Evolutionary conservation across 139 green algal genomes (phyloP).

Genomic region (Gonium pectorale): DNA sequence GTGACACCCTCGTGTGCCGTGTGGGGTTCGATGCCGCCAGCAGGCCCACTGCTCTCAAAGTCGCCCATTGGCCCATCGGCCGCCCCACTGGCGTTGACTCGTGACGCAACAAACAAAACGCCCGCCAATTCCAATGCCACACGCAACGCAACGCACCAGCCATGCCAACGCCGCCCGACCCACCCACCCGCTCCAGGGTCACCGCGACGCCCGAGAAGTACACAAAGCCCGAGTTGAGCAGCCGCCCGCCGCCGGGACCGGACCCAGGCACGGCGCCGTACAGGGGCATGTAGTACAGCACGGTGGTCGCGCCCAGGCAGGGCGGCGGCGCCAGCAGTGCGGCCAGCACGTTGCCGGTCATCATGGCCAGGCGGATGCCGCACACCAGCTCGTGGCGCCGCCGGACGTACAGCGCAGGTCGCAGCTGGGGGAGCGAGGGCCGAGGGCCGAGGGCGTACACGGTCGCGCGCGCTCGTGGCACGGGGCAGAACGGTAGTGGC

Average conservation of each 20-base stretch:
- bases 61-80: too few relatives aligned
- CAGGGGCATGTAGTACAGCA: background rate
- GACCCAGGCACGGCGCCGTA: background rate
- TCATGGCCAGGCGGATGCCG: background rate
- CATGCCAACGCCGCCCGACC: too few relatives aligned
- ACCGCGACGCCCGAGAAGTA: background rate
- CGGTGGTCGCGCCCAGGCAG: constrained; percentile 9
- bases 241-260: background rate
- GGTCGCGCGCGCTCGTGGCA: too few relatives aligned
- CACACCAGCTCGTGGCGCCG: background rate
- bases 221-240: background rate
- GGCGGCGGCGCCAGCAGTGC: background rate
- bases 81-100: too few relatives aligned
- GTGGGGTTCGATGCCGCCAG: too few relatives aligned
- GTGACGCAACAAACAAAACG: too few relatives aligned
- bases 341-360: background rate
- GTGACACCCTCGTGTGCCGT: too few relatives aligned
- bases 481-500: too few relatives aligned
- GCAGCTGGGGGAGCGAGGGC: background rate
- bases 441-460: too few relatives aligned
- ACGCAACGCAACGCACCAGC: too few relatives aligned
- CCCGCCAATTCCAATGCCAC: too few relatives aligned
- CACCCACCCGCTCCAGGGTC: background rate
- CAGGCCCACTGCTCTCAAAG: too few relatives aligned
- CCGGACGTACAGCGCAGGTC: background rate